phyloP scores from a whole-genome alignment of 345 rosid genomes.

The Firmiana major region DNA sequence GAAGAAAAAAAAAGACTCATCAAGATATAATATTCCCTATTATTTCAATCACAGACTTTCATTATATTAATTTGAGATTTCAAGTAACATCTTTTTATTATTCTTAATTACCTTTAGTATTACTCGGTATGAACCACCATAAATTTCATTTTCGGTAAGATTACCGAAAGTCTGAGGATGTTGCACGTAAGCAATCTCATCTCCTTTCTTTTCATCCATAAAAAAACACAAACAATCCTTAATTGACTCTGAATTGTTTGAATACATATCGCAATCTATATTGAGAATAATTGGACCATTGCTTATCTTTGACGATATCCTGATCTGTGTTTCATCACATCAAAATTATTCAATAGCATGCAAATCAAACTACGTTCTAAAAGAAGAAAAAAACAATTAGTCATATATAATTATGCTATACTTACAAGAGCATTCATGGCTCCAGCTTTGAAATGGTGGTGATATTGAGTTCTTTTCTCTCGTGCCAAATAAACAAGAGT shows the following conservation, averaged over 20 bases:
- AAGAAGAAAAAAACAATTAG: too few species aligned
- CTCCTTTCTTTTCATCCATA: slow-evolving; percentile 5
- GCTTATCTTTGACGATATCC: not conserved
- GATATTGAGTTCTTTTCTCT: slow-evolving; percentile 5
- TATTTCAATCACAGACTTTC: not conserved
- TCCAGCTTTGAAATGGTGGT: slow-evolving; percentile 10
- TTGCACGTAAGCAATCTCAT: not conserved
- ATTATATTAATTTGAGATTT: too few species aligned
- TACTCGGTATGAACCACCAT: not conserved
- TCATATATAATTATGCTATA: not conserved
- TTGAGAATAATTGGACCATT: not conserved
- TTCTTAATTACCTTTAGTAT: not conserved
- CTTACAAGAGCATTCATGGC: slow-evolving; percentile 8
- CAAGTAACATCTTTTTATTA: not conserved
- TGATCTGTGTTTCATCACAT: not conserved
- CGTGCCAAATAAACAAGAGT: slow-evolving; percentile 1
- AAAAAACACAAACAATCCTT: not conserved
- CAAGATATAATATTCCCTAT: too few species aligned
- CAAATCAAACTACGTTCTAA: not conserved
- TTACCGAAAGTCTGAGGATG: not conserved
- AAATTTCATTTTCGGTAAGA: not conserved
- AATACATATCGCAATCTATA: slow-evolving; percentile 9
- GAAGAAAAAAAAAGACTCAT: too few species aligned
- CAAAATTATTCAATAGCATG: not conserved
- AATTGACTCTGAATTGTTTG: not conserved